Base-by-base conservation (phyloP, 2,329 filamentous ascomycete species). In the Cordyceps sp. region DNA sequence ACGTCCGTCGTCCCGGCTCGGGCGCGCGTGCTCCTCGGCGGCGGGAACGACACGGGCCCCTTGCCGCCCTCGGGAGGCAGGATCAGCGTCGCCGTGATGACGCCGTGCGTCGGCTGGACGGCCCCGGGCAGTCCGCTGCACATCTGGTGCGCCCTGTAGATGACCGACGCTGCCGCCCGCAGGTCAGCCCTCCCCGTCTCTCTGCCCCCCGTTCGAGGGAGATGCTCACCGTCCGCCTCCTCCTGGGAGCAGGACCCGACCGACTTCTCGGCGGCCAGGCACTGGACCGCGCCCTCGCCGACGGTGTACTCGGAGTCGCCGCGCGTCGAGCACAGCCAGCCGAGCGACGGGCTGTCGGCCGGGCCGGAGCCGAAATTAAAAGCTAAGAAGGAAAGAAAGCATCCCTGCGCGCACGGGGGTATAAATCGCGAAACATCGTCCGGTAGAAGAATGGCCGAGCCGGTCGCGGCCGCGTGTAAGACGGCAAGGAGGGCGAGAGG, bases 241-340 rank as follows among this genome's bases (percentile, higher is more conserved):
- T 52, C 44, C 4, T 58, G 54, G 5, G 55, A 49, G 48, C 79
- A 85, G 12, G 52, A 54, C 3, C 64, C 64, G 28, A 62, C 44
- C 23, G 51, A 50, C 34, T 47, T 53, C 44, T 69, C 64, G 7
- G 68, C 68, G 8, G 67, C 57, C 22, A 80, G 63, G 49, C 79
- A 85, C 45, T 76, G 68, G 38, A 82, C 53, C 5, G 72, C 75
- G 10, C 66, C 78, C 53, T 84, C 79, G n/a, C 76, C 78, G 30
- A 83, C 45, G 2, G 79, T 83, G 42, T 73, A 77, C 9, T 73
- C 75, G 20, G 66, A 66, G 10, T 50, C 53, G 8, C 75, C 75
- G 22, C 59, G 58, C 36, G 62, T 60, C 24, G 64, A 62, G 49
- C 79, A 85, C 6, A 84, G 59, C 41, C 75, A 82, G 43, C 62